Evolutionary conservation across 768 basidiomycete species (phyloP).

Genomic region (Trametes punicea): DNA sequence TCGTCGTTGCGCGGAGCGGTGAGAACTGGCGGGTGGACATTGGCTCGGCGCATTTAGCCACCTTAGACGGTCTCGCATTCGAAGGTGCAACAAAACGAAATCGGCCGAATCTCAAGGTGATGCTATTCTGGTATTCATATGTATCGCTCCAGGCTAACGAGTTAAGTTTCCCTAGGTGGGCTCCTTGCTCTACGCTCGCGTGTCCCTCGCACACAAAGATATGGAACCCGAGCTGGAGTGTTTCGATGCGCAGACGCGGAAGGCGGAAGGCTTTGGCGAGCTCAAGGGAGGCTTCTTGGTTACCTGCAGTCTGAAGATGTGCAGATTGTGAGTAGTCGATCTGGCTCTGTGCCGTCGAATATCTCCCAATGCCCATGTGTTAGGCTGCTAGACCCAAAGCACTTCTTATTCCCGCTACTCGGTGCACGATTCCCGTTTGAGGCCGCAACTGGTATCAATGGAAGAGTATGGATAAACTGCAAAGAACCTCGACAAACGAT

Average conservation of each 20-base stretch:
- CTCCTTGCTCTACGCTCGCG: conserved; percentile 84
- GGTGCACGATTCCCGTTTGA: conserved; percentile 85
- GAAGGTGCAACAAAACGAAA: conserved; percentile 95
- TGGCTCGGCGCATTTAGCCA: conserved; percentile 81
- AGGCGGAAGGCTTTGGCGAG: conserved; percentile 91
- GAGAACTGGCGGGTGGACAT: conserved; percentile 95
- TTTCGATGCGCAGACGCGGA: conserved; percentile 89
- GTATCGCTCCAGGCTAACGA: not conserved
- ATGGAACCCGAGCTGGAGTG: conserved; percentile 99
- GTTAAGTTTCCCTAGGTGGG: conserved; percentile 60
- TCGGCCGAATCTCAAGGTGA: conserved; percentile 88
- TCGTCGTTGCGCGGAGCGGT: conserved; percentile 73
- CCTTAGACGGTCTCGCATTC: conserved; percentile 88
- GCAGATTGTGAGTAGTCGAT: conserved; percentile 65
- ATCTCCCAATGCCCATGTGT: not conserved
- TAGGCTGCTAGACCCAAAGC: conserved; percentile 76
- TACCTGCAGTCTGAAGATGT: conserved; percentile 79
- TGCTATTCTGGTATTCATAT: not conserved
- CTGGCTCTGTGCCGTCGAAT: not conserved
- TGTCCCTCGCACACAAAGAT: conserved; percentile 92
- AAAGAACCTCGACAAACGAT: conserved; percentile 74
- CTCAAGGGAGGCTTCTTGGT: conserved; percentile 86
- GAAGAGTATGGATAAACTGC: conserved; percentile 84
- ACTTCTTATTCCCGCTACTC: conserved; percentile 79
- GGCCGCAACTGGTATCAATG: conserved; percentile 86